These are phyloP conservation scores for Cryptosporidium ubiquitum DNA, from an alignment of 169 alveolate genomes.

Conservation along the genomic window DNA sequence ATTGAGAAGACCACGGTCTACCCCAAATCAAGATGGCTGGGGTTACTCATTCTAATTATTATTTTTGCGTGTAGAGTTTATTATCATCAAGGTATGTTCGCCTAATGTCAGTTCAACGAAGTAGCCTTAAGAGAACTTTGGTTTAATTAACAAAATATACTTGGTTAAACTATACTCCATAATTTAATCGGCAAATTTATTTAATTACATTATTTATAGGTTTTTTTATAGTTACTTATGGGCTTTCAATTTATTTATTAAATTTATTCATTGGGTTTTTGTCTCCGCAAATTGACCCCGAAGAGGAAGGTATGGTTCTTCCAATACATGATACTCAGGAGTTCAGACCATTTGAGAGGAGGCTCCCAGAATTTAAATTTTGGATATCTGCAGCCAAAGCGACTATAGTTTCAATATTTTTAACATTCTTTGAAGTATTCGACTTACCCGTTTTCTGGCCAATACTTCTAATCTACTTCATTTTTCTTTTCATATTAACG, in stretches of 20 bases:
- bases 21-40: conserved; percentile 82
- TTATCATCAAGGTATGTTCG: conserved; percentile 70
- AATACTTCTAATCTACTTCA: conserved; percentile 86
- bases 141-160: not conserved
- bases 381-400: conserved; percentile 87
- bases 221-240: conserved; percentile 86
- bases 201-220: conserved; percentile 72
- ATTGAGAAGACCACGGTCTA: conserved; percentile 79
- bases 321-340: conserved; percentile 84
- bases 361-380: conserved; percentile 88
- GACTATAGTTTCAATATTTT: conserved; percentile 77
- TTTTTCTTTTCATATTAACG: conserved; percentile 85
- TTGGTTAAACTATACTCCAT: not conserved
- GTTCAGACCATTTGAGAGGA: conserved; percentile 89
- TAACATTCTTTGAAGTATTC: conserved; percentile 81
- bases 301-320: conserved; percentile 85
- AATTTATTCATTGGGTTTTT: conserved; percentile 86
- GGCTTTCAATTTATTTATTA: conserved; percentile 84
- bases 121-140: not conserved
- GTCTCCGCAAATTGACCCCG: conserved; percentile 88
- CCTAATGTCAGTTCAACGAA: not conserved
- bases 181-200: not conserved
- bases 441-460: conserved; percentile 94
- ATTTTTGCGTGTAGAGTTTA: conserved; percentile 78
- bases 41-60: conserved; percentile 62